Evolutionary conservation across 2,329 filamentous ascomycete genomes (phyloP).

Genomic region (Pleurostoma richardsiae): DNA sequence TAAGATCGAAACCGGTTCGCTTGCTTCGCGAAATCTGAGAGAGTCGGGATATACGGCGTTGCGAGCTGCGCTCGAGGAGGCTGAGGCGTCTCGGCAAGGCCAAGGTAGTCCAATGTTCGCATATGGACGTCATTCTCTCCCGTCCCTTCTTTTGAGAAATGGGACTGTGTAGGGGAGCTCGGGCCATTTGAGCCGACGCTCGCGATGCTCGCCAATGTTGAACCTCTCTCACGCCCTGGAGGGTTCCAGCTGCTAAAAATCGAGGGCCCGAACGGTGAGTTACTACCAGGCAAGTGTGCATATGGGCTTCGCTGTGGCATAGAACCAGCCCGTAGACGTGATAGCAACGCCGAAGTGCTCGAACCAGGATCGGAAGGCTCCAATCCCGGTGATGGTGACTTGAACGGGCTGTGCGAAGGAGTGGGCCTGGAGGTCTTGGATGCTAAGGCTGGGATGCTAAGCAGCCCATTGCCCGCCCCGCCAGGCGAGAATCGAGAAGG

Average conservation of each 20-base stretch:
- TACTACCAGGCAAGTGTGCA: conserved; percentile 46
- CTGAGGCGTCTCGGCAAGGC: conserved; percentile 89
- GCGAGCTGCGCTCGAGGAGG: conserved; percentile 69
- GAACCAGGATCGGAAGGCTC: conserved; percentile 39
- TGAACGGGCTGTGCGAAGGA: conserved; percentile 82
- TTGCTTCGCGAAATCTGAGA: conserved; percentile 71
- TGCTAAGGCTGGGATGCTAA: conserved; percentile 51
- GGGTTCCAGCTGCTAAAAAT: conserved; percentile 87
- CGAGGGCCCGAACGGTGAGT: conserved; percentile 77
- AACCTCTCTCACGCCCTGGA: conserved; percentile 70
- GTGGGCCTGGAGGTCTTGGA: conserved; percentile 80
- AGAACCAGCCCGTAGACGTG: conserved; percentile 83
- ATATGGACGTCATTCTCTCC: conserved; percentile 82
- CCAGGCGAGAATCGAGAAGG: conserved; percentile 88
- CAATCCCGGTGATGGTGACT: conserved; percentile 57
- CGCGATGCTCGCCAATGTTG: conserved; percentile 74
- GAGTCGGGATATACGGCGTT: conserved; percentile 69
- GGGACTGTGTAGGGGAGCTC: conserved; percentile 79
- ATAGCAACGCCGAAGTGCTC: conserved; percentile 69
- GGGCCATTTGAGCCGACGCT: conserved; percentile 90
- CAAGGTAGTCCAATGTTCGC: conserved; percentile 92
- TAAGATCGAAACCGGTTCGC: conserved; percentile 91
- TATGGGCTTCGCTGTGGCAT: conserved; percentile 85
- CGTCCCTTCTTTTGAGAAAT: conserved; percentile 78
- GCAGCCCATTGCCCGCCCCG: conserved; percentile 55